Conservation (phyloP, 345 rosid genomes). For the Eucalyptus tenuipes region DNA sequence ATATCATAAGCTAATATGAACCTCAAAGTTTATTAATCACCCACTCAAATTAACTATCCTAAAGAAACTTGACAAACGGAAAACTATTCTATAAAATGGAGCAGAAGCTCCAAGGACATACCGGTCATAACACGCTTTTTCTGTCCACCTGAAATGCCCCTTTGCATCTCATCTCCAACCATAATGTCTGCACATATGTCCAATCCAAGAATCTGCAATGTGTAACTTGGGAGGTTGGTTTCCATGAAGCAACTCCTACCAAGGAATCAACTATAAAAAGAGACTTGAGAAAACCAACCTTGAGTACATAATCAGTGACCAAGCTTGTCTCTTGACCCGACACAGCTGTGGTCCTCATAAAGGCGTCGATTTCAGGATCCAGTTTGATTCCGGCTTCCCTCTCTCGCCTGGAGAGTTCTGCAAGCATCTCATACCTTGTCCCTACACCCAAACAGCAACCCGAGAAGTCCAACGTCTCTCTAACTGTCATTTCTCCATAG, state of each 20-base stretch:
- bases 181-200: slow-evolving; percentile 62
- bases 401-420: slow-evolving; percentile 74
- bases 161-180: slow-evolving; percentile 72
- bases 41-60: neutral
- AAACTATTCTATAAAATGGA: neutral
- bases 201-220: slow-evolving; percentile 52
- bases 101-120: neutral
- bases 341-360: slow-evolving; percentile 57
- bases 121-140: slow-evolving; percentile 73
- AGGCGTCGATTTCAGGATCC: slow-evolving; percentile 64
- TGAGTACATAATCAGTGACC: slow-evolving; percentile 67
- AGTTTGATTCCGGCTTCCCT: slow-evolving; percentile 55
- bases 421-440: slow-evolving; percentile 42
- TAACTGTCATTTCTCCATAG: slow-evolving; percentile 70
- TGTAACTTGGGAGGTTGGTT: neutral
- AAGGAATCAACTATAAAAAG: neutral
- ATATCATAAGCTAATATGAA: neutral
- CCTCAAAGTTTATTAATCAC: neutral
- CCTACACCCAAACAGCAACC: slow-evolving; percentile 79
- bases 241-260: neutral
- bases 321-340: slow-evolving; percentile 59
- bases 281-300: slow-evolving; percentile 21
- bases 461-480: slow-evolving; percentile 72
- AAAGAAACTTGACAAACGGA: neutral
- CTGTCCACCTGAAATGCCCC: slow-evolving; percentile 89